Conservation (phyloP, 2,329 filamentous ascomycete genomes). For the Elsinoe necatrix region DNA sequence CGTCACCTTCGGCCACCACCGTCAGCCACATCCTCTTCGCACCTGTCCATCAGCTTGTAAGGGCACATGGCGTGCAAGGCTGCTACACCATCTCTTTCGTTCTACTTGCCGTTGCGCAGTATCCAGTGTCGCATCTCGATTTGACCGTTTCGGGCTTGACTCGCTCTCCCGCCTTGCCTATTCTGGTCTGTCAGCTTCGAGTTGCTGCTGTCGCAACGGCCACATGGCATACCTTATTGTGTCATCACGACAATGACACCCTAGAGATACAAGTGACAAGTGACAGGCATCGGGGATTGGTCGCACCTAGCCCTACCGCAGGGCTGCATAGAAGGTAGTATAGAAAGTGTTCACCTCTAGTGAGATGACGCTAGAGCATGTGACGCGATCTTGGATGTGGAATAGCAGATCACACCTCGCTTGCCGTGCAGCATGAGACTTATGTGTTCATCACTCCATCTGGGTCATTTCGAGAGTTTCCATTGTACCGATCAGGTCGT, state of each 20-base stretch:
- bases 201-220: not conserved
- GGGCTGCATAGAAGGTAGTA: conserved; percentile 9
- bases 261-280: not conserved
- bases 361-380: not conserved
- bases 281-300: not conserved
- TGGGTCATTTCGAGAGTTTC: not conserved
- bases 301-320: not conserved
- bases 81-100: not conserved
- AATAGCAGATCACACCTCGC: conserved; percentile 17
- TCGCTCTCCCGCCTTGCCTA: not conserved
- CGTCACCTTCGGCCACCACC: not conserved
- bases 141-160: not conserved
- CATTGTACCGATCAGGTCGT: not conserved
- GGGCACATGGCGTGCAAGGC: not conserved
- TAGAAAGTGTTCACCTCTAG: not conserved
- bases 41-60: not conserved
- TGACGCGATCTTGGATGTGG: not conserved
- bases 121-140: not conserved
- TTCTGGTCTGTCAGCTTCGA: not conserved
- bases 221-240: conserved; percentile 3
- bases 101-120: not conserved
- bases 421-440: not conserved
- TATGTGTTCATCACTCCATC: not conserved
- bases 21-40: not conserved
- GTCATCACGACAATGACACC: conserved; percentile 1